Conservation (phyloP, 2,329 filamentous ascomycete genomes). For the Fusarium pseudograminearum region DNA sequence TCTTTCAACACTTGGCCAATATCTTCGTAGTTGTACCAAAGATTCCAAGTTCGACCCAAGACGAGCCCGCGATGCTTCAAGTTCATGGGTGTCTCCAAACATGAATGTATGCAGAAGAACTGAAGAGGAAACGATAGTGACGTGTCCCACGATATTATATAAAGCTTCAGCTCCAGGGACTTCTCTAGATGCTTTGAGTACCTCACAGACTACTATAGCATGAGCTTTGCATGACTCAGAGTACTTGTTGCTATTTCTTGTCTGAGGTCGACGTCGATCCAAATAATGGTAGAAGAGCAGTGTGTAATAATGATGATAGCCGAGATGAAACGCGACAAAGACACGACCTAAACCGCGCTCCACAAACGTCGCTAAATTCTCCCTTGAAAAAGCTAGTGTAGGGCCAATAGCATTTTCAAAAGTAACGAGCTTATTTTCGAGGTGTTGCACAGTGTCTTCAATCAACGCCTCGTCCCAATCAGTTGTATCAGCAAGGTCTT, state of each 20-base stretch:
- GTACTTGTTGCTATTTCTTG: slow-evolving; percentile 48
- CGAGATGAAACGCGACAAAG: slow-evolving; percentile 53
- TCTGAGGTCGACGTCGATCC: slow-evolving; percentile 48
- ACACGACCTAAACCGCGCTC: slow-evolving; percentile 47
- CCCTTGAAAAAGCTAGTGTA: slow-evolving; percentile 38
- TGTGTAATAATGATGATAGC: slow-evolving; percentile 52
- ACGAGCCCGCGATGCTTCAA: slow-evolving; percentile 41
- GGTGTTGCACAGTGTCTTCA: slow-evolving; percentile 36
- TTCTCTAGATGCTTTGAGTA: slow-evolving; percentile 47
- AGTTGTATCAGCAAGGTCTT: slow-evolving; percentile 44
- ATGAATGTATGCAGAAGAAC: slow-evolving; percentile 52
- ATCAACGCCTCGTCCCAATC: slow-evolving; percentile 49
- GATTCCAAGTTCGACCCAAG: slow-evolving; percentile 51
- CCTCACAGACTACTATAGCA: slow-evolving; percentile 48
- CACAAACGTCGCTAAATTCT: slow-evolving; percentile 47
- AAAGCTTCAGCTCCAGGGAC: slow-evolving; percentile 45
- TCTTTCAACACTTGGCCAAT: slow-evolving; percentile 52
- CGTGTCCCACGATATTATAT: slow-evolving; percentile 53
- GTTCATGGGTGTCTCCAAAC: slow-evolving; percentile 50
- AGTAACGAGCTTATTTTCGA: slow-evolving; percentile 39
- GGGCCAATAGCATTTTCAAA: slow-evolving; percentile 45
- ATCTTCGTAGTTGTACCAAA: slow-evolving; percentile 48
- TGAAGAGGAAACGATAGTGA: slow-evolving; percentile 53
- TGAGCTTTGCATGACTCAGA: slow-evolving; percentile 49
- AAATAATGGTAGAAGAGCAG: slow-evolving; percentile 53